Evolutionary conservation across 2,329 filamentous ascomycete species (phyloP).

Genomic region (Aureobasidium melanogenum): DNA sequence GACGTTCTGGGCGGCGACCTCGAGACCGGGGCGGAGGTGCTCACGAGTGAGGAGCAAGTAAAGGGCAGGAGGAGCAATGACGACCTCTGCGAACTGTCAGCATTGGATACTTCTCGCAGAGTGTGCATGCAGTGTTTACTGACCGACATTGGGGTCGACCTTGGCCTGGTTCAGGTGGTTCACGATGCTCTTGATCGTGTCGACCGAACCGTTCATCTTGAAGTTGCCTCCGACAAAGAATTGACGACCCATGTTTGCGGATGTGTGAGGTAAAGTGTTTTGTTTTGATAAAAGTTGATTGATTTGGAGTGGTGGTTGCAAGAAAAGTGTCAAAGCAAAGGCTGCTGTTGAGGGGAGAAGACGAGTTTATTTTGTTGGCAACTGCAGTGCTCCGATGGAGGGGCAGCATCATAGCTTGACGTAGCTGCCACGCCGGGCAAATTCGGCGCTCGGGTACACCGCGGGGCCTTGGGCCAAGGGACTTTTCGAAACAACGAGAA

Average conservation of each 20-base stretch:
- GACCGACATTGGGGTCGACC: conserved; percentile 67
- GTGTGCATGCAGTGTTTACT: conserved; percentile 25
- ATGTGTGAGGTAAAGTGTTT: background rate
- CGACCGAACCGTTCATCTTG: conserved; percentile 96
- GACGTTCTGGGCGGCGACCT: conserved; percentile 92
- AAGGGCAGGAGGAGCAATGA: conserved; percentile 81
- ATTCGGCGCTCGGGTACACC: background rate
- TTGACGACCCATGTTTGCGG: conserved; percentile 31
- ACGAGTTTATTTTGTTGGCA: conserved; percentile 8
- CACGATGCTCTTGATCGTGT: conserved; percentile 86
- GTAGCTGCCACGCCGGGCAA: conserved; percentile 1
- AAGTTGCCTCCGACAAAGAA: conserved; percentile 76
- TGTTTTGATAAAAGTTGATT: background rate
- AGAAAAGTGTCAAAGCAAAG: conserved; percentile 4
- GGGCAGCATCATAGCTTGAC: conserved; percentile 11
- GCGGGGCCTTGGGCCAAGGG: background rate
- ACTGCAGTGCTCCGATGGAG: conserved; percentile 1
- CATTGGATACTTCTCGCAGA: background rate
- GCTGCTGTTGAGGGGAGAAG: conserved; percentile 5
- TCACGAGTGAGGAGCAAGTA: conserved; percentile 85
- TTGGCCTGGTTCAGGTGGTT: conserved; percentile 77
- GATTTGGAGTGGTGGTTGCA: background rate
- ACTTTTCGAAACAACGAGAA: conserved; percentile 1
- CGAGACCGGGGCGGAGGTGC: conserved; percentile 63
- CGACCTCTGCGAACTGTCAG: conserved; percentile 60